phyloP scores from a whole-genome alignment of 2,329 filamentous ascomycete genomes.

The Fusarium neocosmosporiellum region DNA sequence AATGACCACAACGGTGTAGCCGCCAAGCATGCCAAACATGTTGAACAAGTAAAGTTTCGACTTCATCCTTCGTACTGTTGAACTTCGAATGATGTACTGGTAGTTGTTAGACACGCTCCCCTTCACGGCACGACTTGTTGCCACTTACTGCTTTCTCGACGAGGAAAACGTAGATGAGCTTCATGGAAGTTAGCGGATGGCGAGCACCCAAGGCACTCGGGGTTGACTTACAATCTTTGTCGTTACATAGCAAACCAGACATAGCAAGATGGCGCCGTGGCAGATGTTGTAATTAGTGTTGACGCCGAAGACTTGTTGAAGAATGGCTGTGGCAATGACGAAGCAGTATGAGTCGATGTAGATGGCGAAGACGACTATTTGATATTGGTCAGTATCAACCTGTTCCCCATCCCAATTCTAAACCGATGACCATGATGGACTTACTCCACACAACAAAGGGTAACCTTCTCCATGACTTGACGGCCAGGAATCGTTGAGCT shows the following conservation, averaged over 20 bases:
- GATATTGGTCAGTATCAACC: background rate
- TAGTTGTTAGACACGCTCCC: background rate
- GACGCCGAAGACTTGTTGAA: slow-evolving; percentile 68
- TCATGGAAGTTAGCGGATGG: background rate
- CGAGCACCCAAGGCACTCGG: background rate
- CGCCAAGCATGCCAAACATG: slow-evolving; percentile 64
- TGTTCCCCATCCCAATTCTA: background rate
- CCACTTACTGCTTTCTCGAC: slow-evolving; percentile 69
- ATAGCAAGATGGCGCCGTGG: slow-evolving; percentile 68
- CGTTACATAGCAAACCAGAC: slow-evolving; percentile 70
- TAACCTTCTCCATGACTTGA: slow-evolving; percentile 54
- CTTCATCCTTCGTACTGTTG: slow-evolving; percentile 61
- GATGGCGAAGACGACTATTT: slow-evolving; percentile 67
- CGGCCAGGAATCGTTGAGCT: slow-evolving; percentile 52
- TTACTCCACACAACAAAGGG: slow-evolving; percentile 58
- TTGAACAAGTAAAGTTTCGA: slow-evolving; percentile 72
- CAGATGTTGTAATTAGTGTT: slow-evolving; percentile 63
- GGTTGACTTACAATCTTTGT: slow-evolving; percentile 62
- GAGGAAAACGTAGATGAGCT: slow-evolving; percentile 73
- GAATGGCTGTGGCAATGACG: slow-evolving; percentile 65
- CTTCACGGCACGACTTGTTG: too few species aligned
- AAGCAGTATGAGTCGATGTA: slow-evolving; percentile 71
- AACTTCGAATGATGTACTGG: slow-evolving; percentile 68
- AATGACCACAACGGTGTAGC: slow-evolving; percentile 60
- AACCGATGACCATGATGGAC: slow-evolving; percentile 29